phyloP scores from a whole-genome alignment of 1,284 basidiomycete species.

The Microbotryum saponariae region DNA sequence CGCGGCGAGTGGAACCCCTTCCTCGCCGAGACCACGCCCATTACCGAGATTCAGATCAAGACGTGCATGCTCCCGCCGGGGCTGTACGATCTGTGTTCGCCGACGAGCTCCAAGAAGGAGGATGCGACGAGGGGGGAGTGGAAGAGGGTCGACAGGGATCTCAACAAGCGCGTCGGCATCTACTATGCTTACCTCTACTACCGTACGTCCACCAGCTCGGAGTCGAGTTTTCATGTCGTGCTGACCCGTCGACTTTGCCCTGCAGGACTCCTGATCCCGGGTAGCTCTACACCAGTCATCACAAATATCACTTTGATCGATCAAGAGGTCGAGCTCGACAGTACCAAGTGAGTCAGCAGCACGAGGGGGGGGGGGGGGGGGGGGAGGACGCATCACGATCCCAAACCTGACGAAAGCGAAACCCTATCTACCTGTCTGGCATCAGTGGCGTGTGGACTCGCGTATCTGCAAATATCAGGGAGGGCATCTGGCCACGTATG shows the following conservation, averaged over 20 bases:
- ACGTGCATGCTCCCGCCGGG: conserved; percentile 32
- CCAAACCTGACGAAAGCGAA: neutral
- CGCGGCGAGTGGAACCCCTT: conserved; percentile 13
- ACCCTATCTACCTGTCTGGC: neutral
- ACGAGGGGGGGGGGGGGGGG: no score
- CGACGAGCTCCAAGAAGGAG: conserved; percentile 22
- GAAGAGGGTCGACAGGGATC: conserved; percentile 32
- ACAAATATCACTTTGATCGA: conserved; percentile 20
- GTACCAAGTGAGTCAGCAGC: no score
- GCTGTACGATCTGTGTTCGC: conserved; percentile 34
- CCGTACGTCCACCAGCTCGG: conserved; percentile 6
- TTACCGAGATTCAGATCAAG: conserved; percentile 32
- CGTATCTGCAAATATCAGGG: conserved; percentile 23
- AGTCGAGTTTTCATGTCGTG: no score
- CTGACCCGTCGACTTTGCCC: neutral
- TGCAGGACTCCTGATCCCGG: conserved; percentile 26
- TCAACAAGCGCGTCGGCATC: conserved; percentile 28
- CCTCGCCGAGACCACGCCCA: conserved; percentile 19
- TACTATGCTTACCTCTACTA: conserved; percentile 30
- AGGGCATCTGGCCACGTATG: conserved; percentile 31
- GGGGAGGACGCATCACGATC: no score
- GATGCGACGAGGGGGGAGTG: conserved; percentile 32
- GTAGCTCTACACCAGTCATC: conserved; percentile 16
- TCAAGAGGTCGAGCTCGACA: conserved; percentile 1
- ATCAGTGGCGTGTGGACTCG: conserved; percentile 18